Evolutionary conservation across 352 stramenopile species (phyloP).

Genomic region (Aphanomyces astaci): DNA sequence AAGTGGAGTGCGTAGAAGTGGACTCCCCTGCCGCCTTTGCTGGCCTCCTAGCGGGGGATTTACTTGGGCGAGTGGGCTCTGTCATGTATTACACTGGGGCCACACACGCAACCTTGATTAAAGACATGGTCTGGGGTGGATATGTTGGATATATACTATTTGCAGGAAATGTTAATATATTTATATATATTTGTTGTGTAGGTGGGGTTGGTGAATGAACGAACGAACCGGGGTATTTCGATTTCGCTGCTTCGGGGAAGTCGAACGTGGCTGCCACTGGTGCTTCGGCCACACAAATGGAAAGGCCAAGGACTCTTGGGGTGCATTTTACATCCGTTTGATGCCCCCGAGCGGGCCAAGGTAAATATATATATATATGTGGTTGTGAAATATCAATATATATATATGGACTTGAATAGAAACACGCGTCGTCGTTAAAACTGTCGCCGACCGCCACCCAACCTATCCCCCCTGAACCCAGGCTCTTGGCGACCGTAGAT

Average conservation of each 20-base stretch:
- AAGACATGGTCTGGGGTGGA: not conserved
- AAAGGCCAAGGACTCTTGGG: slow-evolving; percentile 17
- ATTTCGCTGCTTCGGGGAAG: not conserved
- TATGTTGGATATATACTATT: not conserved
- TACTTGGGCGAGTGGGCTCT: slow-evolving; percentile 10
- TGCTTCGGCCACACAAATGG: slow-evolving; percentile 23
- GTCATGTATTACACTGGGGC: not conserved
- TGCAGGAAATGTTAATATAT: too few species aligned
- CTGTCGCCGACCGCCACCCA: not conserved
- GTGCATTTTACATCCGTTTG: slow-evolving; percentile 19
- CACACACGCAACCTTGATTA: not conserved
- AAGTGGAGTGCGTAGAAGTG: slow-evolving; percentile 8
- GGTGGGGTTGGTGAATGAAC: slow-evolving; percentile 13
- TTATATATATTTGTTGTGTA: not conserved
- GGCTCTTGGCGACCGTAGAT: not conserved
- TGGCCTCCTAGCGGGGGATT: not conserved
- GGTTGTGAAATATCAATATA: too few species aligned
- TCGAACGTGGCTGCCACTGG: not conserved
- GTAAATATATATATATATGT: not conserved
- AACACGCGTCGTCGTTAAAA: not conserved
- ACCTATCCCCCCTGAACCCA: not conserved
- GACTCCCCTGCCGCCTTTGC: not conserved
- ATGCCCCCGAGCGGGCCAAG: not conserved
- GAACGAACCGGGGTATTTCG: slow-evolving; percentile 9
- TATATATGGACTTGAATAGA: not conserved